Conservation (phyloP, 108 stramenopile genomes). For the Nitzschia sp. region DNA sequence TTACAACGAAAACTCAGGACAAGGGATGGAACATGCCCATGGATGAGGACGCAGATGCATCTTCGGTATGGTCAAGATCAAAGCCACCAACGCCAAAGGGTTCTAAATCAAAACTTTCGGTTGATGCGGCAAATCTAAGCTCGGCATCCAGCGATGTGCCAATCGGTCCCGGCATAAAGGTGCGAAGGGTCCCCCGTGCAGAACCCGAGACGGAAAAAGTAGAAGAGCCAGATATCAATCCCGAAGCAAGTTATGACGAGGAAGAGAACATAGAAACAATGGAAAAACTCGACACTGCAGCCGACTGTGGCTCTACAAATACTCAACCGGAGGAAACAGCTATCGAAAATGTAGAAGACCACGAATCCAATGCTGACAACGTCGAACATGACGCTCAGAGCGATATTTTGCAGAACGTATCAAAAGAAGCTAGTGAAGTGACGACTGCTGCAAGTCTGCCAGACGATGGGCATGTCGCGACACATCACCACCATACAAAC, state of each 20-base stretch:
- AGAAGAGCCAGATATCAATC: neutral
- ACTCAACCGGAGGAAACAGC: neutral
- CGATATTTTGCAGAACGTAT: neutral
- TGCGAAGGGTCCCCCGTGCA: conserved; percentile 1
- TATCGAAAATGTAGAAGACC: neutral
- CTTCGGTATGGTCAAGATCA: neutral
- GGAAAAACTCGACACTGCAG: neutral
- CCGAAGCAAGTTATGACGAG: too few relatives aligned
- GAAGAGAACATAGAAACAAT: too few relatives aligned
- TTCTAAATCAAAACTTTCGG: neutral
- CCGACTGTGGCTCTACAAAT: neutral
- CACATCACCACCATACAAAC: neutral
- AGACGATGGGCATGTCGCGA: neutral
- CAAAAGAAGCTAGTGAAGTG: neutral
- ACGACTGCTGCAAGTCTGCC: neutral
- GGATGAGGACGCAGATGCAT: neutral
- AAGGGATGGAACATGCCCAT: conserved; percentile 11
- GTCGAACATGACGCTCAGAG: too few relatives aligned
- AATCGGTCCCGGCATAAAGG: conserved; percentile 8
- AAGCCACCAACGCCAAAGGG: neutral
- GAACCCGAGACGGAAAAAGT: too few relatives aligned
- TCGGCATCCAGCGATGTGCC: neutral
- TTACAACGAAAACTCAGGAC: conserved; percentile 5
- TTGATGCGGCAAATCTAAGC: neutral
- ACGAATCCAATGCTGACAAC: neutral